phyloP scores from a whole-genome alignment of 1,284 basidiomycete species.

The Serendipita sp. region DNA sequence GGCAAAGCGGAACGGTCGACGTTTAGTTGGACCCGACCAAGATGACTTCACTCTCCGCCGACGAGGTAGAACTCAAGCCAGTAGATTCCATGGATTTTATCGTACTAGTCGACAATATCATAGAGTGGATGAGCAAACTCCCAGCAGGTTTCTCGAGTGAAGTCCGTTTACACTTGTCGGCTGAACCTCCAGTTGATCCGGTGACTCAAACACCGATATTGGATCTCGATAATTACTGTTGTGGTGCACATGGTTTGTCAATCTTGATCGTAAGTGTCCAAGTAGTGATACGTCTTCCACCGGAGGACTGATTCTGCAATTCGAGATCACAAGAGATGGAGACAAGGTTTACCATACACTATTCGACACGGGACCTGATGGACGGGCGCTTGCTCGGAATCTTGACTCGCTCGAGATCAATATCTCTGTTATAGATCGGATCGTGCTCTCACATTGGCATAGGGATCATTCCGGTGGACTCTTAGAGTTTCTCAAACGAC shows the following conservation, averaged over 20 bases:
- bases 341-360: slow-evolving; percentile 33
- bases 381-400: slow-evolving; percentile 55
- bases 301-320: background rate
- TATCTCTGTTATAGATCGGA: slow-evolving; percentile 39
- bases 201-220: slow-evolving; percentile 48
- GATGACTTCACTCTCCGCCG: background rate
- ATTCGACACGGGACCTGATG: slow-evolving; percentile 73
- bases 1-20: too few species aligned
- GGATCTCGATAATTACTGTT: slow-evolving; percentile 64
- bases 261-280: slow-evolving; percentile 46
- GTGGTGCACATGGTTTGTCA: slow-evolving; percentile 71
- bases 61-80: background rate
- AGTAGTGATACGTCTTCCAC: background rate
- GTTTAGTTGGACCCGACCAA: background rate
- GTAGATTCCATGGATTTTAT: slow-evolving; percentile 45
- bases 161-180: slow-evolving; percentile 44
- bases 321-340: slow-evolving; percentile 41
- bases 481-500: slow-evolving; percentile 12
- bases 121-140: slow-evolving; percentile 71
- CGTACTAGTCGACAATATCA: slow-evolving; percentile 61
- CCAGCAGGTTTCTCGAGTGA: slow-evolving; percentile 69
- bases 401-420: slow-evolving; percentile 43
- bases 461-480: slow-evolving; percentile 56
- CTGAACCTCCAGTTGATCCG: slow-evolving; percentile 35
- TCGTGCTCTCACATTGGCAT: slow-evolving; percentile 74